A percentile compares a stretch with the other conserved stretches of the same genome.
phyloP scores from a whole-genome alignment of 805 yeast genomes.

The Starmerella geochares region DNA sequence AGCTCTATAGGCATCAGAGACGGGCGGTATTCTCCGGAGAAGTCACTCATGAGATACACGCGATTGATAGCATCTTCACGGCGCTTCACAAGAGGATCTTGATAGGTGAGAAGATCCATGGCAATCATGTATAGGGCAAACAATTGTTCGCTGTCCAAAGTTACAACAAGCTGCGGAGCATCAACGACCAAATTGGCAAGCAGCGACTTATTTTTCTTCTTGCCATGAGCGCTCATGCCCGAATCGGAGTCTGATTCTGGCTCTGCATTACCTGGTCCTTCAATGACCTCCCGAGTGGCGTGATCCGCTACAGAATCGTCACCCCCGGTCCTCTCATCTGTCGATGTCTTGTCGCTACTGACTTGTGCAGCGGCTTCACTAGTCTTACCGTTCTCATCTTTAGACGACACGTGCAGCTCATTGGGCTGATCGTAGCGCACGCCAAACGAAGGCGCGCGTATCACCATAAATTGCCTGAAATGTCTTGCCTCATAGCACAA shows the following conservation, averaged over 20 bases:
- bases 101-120: slow-evolving; percentile 55
- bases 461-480: slow-evolving; percentile 42
- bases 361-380: slow-evolving; percentile 5
- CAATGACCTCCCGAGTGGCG: neutral
- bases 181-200: slow-evolving; percentile 36
- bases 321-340: too few species aligned
- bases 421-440: slow-evolving; percentile 49
- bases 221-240: slow-evolving; percentile 10
- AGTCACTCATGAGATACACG: slow-evolving; percentile 58
- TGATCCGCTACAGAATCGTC: slow-evolving; percentile 13
- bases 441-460: slow-evolving; percentile 54
- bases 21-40: slow-evolving; percentile 43
- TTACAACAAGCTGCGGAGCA: slow-evolving; percentile 56
- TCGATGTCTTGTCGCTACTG: slow-evolving; percentile 9
- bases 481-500: slow-evolving; percentile 47
- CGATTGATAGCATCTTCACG: slow-evolving; percentile 53
- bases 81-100: slow-evolving; percentile 57
- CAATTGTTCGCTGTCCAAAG: slow-evolving; percentile 67
- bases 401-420: slow-evolving; percentile 35
- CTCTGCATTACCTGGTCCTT: slow-evolving; percentile 1
- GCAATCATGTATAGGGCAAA: slow-evolving; percentile 52
- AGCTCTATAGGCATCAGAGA: slow-evolving; percentile 40
- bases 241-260: neutral
- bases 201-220: slow-evolving; percentile 11
- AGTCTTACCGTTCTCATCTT: slow-evolving; percentile 5